Evolutionary conservation across 2,329 filamentous ascomycete species (phyloP).

Genomic region (Setomelanomma holmii): DNA sequence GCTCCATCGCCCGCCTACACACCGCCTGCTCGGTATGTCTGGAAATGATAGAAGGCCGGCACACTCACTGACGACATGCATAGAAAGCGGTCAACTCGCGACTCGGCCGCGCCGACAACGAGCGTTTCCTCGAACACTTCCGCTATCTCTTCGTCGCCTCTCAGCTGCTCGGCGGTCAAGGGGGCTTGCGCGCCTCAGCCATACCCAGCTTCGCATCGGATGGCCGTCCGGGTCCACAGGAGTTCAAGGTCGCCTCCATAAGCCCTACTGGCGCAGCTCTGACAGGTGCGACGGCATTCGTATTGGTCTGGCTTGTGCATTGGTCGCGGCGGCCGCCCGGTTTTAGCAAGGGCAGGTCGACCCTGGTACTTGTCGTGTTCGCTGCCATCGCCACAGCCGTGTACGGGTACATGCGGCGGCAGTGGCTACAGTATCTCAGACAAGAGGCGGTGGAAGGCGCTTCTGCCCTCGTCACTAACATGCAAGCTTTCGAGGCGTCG

Average conservation of each 20-base stretch:
- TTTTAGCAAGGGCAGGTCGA: slow-evolving; percentile 62
- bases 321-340: slow-evolving; percentile 68
- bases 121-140: slow-evolving; percentile 88
- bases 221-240: slow-evolving; percentile 31
- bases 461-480: slow-evolving; percentile 71
- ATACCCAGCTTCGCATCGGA: slow-evolving; percentile 35
- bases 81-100: slow-evolving; percentile 74
- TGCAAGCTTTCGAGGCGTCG: slow-evolving; percentile 82
- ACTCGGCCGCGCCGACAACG: slow-evolving; percentile 79
- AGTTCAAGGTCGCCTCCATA: slow-evolving; percentile 55
- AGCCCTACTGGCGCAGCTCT: slow-evolving; percentile 71
- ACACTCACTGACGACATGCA: slow-evolving; percentile 19
- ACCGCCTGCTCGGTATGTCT: slow-evolving; percentile 46
- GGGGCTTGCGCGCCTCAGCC: slow-evolving; percentile 45
- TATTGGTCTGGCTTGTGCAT: slow-evolving; percentile 71
- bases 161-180: slow-evolving; percentile 76
- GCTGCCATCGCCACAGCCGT: slow-evolving; percentile 63
- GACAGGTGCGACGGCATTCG: slow-evolving; percentile 68
- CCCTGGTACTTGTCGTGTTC: slow-evolving; percentile 58
- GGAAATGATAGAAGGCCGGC: too few species aligned
- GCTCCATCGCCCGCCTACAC: slow-evolving; percentile 48
- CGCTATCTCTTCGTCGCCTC: slow-evolving; percentile 93
- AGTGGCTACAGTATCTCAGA: slow-evolving; percentile 81
- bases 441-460: slow-evolving; percentile 76
- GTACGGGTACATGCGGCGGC: slow-evolving; percentile 76